Evolutionary conservation across 176 grass and related monocot species (phyloP), one percentile per base, ranked within the genome.

Genomic region (Hsuehochloa calcarea): DNA sequence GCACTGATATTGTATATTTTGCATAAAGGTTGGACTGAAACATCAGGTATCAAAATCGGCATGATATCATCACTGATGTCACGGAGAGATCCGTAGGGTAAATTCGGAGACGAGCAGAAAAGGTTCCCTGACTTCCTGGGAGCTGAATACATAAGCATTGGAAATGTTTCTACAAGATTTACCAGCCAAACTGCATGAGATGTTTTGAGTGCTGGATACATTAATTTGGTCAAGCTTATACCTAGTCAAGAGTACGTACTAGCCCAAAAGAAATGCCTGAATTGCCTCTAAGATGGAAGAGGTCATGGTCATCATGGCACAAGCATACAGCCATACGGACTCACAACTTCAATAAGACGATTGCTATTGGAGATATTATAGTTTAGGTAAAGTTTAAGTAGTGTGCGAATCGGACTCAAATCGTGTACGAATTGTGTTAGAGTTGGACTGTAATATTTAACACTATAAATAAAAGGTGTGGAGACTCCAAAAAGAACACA

Each of bases 1-100:
- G 6, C 45, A 74, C 3, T 52, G 47, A 54, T 58, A 11, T 58
- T 16, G 39, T 29, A 15, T 52, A 79, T 52, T 61, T n/a, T 58
- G 62, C 59, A 44, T 59, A 67, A 60, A 87, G 47, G 25, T 67
- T 35, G 46, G 25, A 58, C 47, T 59, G 69, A 72, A 65, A 22
- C 45, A 45, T 46, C 45, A 55, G 44, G 40, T 13, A 60, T 82
- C 70, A 68, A 82, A 82, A 82, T 87, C 85, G 82, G 61, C 61
- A 25, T 75, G 85, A 60, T 52, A 65, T 54, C 85, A 76, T 38
- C 62, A 9, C 69, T 87, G 61, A 87, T 49, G 70, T 87, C 85
- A 87, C 7, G 0, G 23, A 20, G 52, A 80, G 34, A 86, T 31
- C 49, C 27, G 0, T 8, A 27, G 17, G 4, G 20, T 20, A 31